Base-by-base conservation (phyloP, 768 basidiomycete species). In the Mycena latifolia region DNA sequence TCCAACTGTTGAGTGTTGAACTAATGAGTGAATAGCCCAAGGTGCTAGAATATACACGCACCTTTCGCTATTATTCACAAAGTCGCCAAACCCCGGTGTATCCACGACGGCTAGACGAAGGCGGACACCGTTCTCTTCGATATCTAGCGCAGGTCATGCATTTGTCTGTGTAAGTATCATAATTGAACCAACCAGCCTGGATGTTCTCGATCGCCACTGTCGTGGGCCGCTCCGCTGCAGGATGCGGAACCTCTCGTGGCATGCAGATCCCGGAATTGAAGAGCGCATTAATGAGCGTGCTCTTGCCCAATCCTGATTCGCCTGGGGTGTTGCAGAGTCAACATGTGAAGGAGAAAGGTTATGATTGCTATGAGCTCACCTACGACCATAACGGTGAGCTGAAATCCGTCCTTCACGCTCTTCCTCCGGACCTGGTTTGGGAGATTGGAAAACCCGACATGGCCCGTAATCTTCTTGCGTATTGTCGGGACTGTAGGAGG, bases 371-470 rank as follows among this genome's bases (percentile, higher is more conserved):
- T 35, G 22, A 39, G 90, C 95, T 74, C 72, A 97, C 97, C 97
- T 76, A 99, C 97, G 69, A 99, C 97, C 98, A 99, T 99, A 68
- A 90, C 86, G 58, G 95, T 97, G 83, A 99, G 98, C 79, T 98
- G 95, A 86, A 99, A 99, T 39, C 98, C 97, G 80, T 95, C 98
- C 84, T 95, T 89, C 54, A 98, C 92, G 74, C 96, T 97, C 85
- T 98, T 95, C 80, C 98, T 92, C 80, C 99, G 97, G 37, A 98
- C 96, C 79, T 99, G 98, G 86, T 99, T 98, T 51, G 98, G 98
- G 57, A 99, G 88, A 79, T 98, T 99, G 76, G 97, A 95, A 76
- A 99, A 96, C 56, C 95, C 95, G 63, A 97, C 95, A 77, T 94
- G 96, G 73, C 95, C 92, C 85, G 92, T 93, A 72, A 96, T 85